Conservation (phyloP, 116 monocot genomes). For the Thalassia testudinum region DNA sequence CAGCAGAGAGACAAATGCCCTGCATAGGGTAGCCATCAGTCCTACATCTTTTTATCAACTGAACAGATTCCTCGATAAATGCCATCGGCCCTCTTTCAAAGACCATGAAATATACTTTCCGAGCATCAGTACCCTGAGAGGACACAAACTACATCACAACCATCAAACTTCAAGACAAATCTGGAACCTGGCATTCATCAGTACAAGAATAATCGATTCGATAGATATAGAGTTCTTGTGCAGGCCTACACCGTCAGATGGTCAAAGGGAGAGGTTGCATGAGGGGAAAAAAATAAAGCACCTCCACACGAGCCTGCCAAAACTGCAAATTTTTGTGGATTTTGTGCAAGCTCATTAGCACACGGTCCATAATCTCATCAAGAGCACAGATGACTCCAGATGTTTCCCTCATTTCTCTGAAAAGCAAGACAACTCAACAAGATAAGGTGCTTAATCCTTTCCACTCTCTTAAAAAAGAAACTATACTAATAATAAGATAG, state of each 20-base stretch:
- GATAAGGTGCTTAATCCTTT: background rate
- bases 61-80: conserved; percentile 42
- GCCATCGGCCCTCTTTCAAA: conserved; percentile 86
- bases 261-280: too few relatives aligned
- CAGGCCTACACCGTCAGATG: too few relatives aligned
- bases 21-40: conserved; percentile 38
- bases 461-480: background rate
- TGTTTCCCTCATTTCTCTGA: conserved; percentile 35
- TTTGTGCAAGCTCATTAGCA: conserved; percentile 42
- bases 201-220: background rate
- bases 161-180: background rate
- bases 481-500: background rate
- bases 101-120: conserved; percentile 80
- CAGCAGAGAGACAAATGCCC: conserved; percentile 43
- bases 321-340: conserved; percentile 75
- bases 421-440: too few relatives aligned
- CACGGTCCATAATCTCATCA: conserved; percentile 55
- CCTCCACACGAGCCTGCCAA: conserved; percentile 82
- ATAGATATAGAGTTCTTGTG: background rate
- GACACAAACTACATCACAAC: background rate
- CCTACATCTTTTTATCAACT: conserved; percentile 28
- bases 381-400: conserved; percentile 34
- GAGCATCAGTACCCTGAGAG: conserved; percentile 55
- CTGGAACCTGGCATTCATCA: background rate
- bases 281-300: conserved; percentile 12